Evolutionary conservation across 129 eudicot genomes (phyloP).

Genomic region (Helianthus annuus): DNA sequence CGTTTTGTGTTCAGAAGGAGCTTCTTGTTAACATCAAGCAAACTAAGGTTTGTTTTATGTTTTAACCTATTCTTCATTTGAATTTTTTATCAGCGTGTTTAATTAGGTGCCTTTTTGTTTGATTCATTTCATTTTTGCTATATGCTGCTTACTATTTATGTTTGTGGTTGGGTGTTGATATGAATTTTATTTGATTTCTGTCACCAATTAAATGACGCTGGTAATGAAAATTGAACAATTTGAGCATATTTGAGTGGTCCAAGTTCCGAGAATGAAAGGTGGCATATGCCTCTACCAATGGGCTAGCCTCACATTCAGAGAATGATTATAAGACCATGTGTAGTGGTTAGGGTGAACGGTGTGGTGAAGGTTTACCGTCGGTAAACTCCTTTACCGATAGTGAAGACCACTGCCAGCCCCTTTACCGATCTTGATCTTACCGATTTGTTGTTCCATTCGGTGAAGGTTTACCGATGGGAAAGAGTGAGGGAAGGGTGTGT

Average conservation of each 20-base stretch:
- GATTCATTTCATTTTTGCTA: neutral
- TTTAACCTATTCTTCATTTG: neutral
- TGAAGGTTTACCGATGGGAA: too few relatives aligned
- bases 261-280: too few relatives aligned
- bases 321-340: too few relatives aligned
- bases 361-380: too few relatives aligned
- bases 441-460: too few relatives aligned
- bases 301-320: too few relatives aligned
- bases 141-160: neutral
- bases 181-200: neutral
- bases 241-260: neutral
- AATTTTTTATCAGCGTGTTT: neutral
- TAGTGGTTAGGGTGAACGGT: too few relatives aligned
- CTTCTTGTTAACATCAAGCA: constrained; percentile 73
- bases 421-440: too few relatives aligned
- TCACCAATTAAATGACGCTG: neutral
- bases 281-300: too few relatives aligned
- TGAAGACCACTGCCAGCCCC: too few relatives aligned
- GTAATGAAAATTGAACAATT: constrained; percentile 11
- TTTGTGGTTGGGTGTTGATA: neutral
- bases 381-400: too few relatives aligned
- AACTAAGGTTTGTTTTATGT: constrained; percentile 47
- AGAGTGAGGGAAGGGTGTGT: too few relatives aligned
- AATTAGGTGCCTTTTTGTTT: neutral
- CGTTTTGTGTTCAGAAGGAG: constrained; percentile 73